These are phyloP conservation scores for Alternaria metachromatica DNA, from an alignment of 2,329 filamentous ascomycete genomes.

Conservation along the genomic window DNA sequence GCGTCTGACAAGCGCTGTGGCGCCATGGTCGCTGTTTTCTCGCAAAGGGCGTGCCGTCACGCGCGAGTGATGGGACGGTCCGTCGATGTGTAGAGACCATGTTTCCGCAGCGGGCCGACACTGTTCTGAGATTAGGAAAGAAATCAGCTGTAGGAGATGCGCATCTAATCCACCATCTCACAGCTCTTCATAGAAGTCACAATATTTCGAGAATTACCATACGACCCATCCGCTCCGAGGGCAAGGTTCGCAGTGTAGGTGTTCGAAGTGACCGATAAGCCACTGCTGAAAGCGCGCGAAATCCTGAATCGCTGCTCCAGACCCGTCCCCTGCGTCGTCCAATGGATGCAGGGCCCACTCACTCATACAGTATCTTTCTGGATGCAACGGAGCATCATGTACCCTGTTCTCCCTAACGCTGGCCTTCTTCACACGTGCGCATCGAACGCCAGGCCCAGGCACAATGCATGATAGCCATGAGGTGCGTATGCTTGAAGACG, in stretches of 20 bases:
- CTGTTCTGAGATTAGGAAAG: background rate
- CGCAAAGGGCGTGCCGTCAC: background rate
- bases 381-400: background rate
- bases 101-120: background rate
- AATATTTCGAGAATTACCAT: background rate
- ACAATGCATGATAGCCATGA: background rate
- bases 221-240: too few relatives aligned
- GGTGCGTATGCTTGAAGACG: background rate
- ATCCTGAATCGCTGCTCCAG: background rate
- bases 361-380: background rate
- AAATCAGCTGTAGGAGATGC: background rate
- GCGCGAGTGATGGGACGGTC: constrained; percentile 1
- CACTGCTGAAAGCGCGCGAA: background rate
- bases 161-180: background rate
- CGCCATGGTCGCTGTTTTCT: background rate
- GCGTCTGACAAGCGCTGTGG: constrained; percentile 19
- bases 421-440: background rate
- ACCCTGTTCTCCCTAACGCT: background rate
- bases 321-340: background rate
- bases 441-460: background rate
- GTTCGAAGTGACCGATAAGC: background rate
- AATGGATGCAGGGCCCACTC: background rate
- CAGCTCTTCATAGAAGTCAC: background rate
- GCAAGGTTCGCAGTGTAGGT: background rate
- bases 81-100: background rate